phyloP scores from a whole-genome alignment of 306 rosid genomes.

The Fragaria vesca region DNA sequence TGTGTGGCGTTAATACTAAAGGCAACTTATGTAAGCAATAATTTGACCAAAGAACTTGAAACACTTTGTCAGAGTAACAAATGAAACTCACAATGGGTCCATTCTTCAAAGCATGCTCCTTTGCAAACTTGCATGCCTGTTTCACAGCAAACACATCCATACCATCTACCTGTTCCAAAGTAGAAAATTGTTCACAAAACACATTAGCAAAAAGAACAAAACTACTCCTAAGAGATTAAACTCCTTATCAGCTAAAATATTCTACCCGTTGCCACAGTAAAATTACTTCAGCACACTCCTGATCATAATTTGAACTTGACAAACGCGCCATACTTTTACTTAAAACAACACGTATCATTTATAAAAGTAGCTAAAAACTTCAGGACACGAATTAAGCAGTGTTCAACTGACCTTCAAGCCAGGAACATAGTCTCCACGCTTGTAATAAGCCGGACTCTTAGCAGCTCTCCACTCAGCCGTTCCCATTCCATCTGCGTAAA shows the following conservation, averaged over 20 bases:
- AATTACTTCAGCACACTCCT: no score
- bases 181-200: conserved; percentile 12
- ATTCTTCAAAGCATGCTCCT: conserved; percentile 91
- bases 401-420: conserved; percentile 69
- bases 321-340: not conserved
- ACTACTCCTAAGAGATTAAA: not conserved
- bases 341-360: not conserved
- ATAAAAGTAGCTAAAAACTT: not conserved
- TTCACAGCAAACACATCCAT: conserved; percentile 98
- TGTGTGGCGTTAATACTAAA: not conserved
- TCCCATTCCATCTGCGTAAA: conserved; percentile 83
- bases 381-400: not conserved
- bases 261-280: no score
- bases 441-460: conserved; percentile 82
- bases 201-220: not conserved
- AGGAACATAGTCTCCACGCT: conserved; percentile 95
- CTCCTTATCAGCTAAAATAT: not conserved
- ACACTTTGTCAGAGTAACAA: not conserved
- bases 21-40: not conserved
- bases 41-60: not conserved
- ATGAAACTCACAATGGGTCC: conserved; percentile 88
- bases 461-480: conserved; percentile 99
- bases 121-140: conserved; percentile 89
- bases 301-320: not conserved
- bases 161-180: conserved; percentile 77